A percentile compares a stretch with the other conserved stretches of the same genome.
Conservation (phyloP, 129 eudicot species). For the Mikania micrantha region DNA sequence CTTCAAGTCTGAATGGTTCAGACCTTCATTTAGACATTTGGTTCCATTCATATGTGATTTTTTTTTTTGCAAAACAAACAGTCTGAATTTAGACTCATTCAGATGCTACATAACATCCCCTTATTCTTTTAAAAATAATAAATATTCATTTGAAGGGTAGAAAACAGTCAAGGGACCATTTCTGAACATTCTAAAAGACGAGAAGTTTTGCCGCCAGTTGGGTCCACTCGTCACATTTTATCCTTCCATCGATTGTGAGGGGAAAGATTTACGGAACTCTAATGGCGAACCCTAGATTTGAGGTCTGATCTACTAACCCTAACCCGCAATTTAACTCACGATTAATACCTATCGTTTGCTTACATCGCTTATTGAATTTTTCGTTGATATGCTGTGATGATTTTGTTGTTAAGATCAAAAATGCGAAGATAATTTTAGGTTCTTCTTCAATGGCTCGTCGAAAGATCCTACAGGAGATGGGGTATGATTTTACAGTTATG, state of each 20-base stretch:
- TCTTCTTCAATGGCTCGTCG: conserved; percentile 80
- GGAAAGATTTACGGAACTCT: conserved; percentile 12
- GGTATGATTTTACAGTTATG: conserved; percentile 71
- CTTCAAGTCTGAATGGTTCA: no score
- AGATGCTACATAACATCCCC: no score
- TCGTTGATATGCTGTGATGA: neutral
- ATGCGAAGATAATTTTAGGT: conserved; percentile 72
- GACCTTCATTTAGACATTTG: no score
- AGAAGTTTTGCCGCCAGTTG: conserved; percentile 28
- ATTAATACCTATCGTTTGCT: neutral
- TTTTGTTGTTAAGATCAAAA: conserved; percentile 17
- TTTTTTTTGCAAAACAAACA: no score
- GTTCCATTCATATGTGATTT: no score
- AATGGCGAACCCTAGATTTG: conserved; percentile 31
- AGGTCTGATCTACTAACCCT: conserved; percentile 29
- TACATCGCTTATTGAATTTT: neutral
- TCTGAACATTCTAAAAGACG: neutral
- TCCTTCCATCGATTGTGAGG: conserved; percentile 22
- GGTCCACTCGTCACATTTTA: conserved; percentile 23
- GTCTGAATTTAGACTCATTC: no score
- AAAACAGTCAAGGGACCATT: conserved; percentile 11
- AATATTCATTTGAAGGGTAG: neutral
- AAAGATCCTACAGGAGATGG: conserved; percentile 71
- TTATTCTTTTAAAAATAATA: no score
- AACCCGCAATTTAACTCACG: neutral